These are phyloP conservation scores for Infundibulicybe gibba DNA, from an alignment of 768 basidiomycete genomes.

Conservation along the genomic window DNA sequence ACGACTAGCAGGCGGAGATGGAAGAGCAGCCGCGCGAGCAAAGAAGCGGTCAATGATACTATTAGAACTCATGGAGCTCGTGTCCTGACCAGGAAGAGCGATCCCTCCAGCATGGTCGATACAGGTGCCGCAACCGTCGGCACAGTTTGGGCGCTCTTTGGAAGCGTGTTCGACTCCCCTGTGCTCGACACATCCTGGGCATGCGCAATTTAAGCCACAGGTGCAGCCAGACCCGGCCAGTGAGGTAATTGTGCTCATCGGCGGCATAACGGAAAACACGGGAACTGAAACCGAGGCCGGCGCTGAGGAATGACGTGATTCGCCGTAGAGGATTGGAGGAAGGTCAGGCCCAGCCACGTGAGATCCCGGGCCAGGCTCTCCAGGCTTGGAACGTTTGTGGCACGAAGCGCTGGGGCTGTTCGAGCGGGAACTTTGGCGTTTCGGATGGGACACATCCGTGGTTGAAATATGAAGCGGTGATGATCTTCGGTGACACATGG, in stretches of 20 bases:
- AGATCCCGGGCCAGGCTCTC: constrained; percentile 1
- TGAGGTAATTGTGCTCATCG: constrained; percentile 54
- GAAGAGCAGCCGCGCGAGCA: constrained; percentile 65
- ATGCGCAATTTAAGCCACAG: constrained; percentile 65
- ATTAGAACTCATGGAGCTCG: constrained; percentile 7
- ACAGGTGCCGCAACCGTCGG: constrained; percentile 59
- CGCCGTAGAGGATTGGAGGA: constrained; percentile 40
- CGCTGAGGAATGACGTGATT: constrained; percentile 17
- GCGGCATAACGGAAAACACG: constrained; percentile 54
- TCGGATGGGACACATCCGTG: constrained; percentile 6
- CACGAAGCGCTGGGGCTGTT: constrained; percentile 22
- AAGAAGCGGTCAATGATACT: constrained; percentile 62
- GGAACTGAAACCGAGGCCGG: constrained; percentile 27
- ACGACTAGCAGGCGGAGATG: constrained; percentile 45
- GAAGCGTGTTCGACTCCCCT: constrained; percentile 49
- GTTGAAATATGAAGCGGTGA: constrained; percentile 5
- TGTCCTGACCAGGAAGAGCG: constrained; percentile 32
- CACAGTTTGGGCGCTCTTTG: constrained; percentile 41
- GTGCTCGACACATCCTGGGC: constrained; percentile 72
- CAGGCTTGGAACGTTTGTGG: constrained; percentile 29
- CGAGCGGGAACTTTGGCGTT: constrained; percentile 22
- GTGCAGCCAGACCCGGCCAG: constrained; percentile 69
- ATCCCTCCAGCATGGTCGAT: constrained; percentile 48
- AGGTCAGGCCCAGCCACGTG: constrained; percentile 34
- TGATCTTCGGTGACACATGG: constrained; percentile 20